Evolutionary conservation across 441 rosid genomes (phyloP).

Genomic region (Dalechampia spathulata): DNA sequence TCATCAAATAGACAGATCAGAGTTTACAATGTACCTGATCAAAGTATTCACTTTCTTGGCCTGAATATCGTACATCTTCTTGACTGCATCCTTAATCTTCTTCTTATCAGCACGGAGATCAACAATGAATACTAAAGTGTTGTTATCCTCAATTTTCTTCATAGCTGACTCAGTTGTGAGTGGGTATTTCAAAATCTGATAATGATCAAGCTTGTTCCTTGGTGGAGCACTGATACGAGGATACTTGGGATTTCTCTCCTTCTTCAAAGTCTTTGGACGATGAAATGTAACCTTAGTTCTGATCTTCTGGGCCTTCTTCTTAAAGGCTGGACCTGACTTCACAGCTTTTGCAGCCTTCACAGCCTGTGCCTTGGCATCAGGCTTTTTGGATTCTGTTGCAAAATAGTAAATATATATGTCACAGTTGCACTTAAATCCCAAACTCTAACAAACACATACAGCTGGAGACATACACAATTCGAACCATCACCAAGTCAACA

Average conservation of each 20-base stretch:
- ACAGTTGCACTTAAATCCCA: background rate
- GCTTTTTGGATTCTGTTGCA: slow-evolving; percentile 32
- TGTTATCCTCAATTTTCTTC: slow-evolving; percentile 95
- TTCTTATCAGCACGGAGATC: slow-evolving; percentile 92
- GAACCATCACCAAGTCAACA: too few relatives aligned
- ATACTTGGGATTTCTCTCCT: slow-evolving; percentile 59
- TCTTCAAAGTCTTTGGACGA: slow-evolving; percentile 75
- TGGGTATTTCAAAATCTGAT: slow-evolving; percentile 69
- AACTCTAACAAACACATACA: too few relatives aligned
- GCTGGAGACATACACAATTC: too few relatives aligned
- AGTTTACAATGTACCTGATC: slow-evolving; percentile 51
- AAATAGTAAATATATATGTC: background rate
- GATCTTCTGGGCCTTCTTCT: slow-evolving; percentile 76
- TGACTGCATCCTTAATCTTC: slow-evolving; percentile 87
- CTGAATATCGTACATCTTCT: slow-evolving; percentile 94
- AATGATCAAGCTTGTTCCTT: slow-evolving; percentile 77
- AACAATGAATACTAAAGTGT: slow-evolving; percentile 90
- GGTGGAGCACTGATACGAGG: slow-evolving; percentile 69
- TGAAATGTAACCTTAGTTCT: slow-evolving; percentile 85
- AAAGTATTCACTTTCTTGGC: slow-evolving; percentile 94
- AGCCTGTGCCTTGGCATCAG: slow-evolving; percentile 81
- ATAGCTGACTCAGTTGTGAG: slow-evolving; percentile 83
- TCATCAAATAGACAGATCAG: background rate
- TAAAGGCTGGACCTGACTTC: slow-evolving; percentile 68
- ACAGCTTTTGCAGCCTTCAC: slow-evolving; percentile 82